phyloP scores from a whole-genome alignment of 2,329 filamentous ascomycete species.

The Pyrenochaeta sp. region DNA sequence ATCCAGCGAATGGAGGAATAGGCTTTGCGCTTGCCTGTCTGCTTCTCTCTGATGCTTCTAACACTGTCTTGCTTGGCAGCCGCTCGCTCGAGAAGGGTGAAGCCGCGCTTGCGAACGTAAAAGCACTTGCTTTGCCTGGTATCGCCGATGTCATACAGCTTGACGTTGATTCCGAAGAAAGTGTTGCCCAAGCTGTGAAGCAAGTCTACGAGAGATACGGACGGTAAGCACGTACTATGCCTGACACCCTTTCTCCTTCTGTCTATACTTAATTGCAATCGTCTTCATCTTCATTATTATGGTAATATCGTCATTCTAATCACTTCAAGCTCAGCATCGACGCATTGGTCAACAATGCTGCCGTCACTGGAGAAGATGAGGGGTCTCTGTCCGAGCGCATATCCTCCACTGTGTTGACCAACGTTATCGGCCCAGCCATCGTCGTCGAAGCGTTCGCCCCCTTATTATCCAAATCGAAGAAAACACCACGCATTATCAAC shows the following conservation, averaged over 20 bases:
- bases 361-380: constrained; percentile 17
- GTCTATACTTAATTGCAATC: no score
- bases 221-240: constrained; percentile 2
- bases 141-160: constrained; percentile 49
- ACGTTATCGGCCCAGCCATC: constrained; percentile 23
- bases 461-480: constrained; percentile 20
- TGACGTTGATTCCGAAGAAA: constrained; percentile 52
- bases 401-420: constrained; percentile 29
- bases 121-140: constrained; percentile 22
- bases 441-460: constrained; percentile 16
- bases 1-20: constrained; percentile 54
- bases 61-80: constrained; percentile 30
- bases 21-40: constrained; percentile 54
- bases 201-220: constrained; percentile 34
- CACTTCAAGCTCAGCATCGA: constrained; percentile 34
- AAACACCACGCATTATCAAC: constrained; percentile 38
- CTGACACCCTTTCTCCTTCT: no score
- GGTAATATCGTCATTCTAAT: background rate
- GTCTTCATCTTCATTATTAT: no score
- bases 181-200: constrained; percentile 47
- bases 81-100: constrained; percentile 29
- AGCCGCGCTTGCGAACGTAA: constrained; percentile 29
- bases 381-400: constrained; percentile 21
- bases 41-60: constrained; percentile 43
- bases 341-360: constrained; percentile 50